These are phyloP conservation scores for Tulasnella sp. DNA, from an alignment of 768 basidiomycete genomes.

Conservation along the genomic window DNA sequence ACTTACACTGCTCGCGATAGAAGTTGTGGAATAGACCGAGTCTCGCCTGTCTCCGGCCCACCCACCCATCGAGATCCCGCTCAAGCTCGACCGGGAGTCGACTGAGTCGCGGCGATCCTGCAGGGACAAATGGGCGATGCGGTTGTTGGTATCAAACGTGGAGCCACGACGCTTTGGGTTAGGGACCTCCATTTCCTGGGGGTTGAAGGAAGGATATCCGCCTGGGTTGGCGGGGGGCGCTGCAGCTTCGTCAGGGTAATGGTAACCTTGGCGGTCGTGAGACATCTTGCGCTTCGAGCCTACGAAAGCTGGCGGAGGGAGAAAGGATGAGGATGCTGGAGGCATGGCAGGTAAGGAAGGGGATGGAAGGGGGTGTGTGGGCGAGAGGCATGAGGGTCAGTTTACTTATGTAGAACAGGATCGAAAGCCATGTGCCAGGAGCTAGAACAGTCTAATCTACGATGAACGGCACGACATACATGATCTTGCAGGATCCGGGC, in stretches of 20 bases:
- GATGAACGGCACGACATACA: neutral
- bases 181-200: constrained; percentile 40
- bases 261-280: constrained; percentile 32
- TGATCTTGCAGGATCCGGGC: constrained; percentile 5
- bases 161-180: constrained; percentile 79
- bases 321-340: constrained; percentile 11
- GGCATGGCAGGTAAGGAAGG: neutral
- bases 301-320: constrained; percentile 16
- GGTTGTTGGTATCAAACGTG: constrained; percentile 59
- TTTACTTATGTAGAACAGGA: constrained; percentile 2
- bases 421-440: constrained; percentile 1
- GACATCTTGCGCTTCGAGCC: constrained; percentile 65
- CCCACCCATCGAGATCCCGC: constrained; percentile 32
- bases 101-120: constrained; percentile 72
- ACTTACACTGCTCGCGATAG: constrained; percentile 37
- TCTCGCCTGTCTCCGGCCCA: constrained; percentile 65
- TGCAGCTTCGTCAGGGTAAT: constrained; percentile 8
- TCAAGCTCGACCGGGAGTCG: constrained; percentile 43
- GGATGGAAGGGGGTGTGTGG: neutral
- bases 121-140: constrained; percentile 65
- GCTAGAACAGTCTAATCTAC: constrained; percentile 2
- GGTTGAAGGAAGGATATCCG: constrained; percentile 1
- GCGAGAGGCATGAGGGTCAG: constrained; percentile 3
- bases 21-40: constrained; percentile 58
- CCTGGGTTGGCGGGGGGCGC: neutral